Evolutionary conservation across 2,329 filamentous ascomycete genomes (phyloP), one percentile per base, ranked within the genome.

Genomic region (Chrysosphaeria jannelii): DNA sequence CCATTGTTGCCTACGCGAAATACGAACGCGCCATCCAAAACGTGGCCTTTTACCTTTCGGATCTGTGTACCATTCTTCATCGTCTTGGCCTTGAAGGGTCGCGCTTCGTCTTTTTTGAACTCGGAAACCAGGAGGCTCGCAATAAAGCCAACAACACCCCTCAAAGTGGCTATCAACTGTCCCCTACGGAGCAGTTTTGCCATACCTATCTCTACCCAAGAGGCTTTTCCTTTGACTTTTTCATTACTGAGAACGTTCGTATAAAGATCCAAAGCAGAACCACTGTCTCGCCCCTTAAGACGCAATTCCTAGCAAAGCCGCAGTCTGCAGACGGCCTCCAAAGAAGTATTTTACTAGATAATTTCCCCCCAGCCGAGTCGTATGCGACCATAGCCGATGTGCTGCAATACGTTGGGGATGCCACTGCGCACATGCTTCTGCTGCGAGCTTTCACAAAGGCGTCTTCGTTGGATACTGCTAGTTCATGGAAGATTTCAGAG

Each of bases 1-100:
- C 54, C 14, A 39, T 63, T 22, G 44, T 64, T 22, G 46, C 50
- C 4, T 47, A 51, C 26, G 39, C 51, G 12, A 43, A 45, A 25
- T 51, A 51, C 34, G 41, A 48, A 25, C 38, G 39, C 20, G 44
- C 45, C 21, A 36, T 52, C 17, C 34, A 38, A 13, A 33, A 32
- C 25, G 19, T 49, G 23, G 43, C 43, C 2, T 28, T 33, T 3
- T 49, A 51, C 33, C 35, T 59, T 5, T 45, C 50, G 7, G 38
- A 40, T 8, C 35, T 62, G 9, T 41, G 47, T 5, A 34, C 35
- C 12, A 38, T 47, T 4, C 42, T 63, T 13, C 46, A 44, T n/a
- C 37, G 19, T 4, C 16, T 28, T 5, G 30, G 31, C 8, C 20
- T 24, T 8, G 16, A 23, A 2, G 28, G 19, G 1, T 27, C 31